Evolutionary conservation across 106 monocot species (phyloP), one percentile per base, ranked within the genome.

Genomic region (Iris macrosiphon): DNA sequence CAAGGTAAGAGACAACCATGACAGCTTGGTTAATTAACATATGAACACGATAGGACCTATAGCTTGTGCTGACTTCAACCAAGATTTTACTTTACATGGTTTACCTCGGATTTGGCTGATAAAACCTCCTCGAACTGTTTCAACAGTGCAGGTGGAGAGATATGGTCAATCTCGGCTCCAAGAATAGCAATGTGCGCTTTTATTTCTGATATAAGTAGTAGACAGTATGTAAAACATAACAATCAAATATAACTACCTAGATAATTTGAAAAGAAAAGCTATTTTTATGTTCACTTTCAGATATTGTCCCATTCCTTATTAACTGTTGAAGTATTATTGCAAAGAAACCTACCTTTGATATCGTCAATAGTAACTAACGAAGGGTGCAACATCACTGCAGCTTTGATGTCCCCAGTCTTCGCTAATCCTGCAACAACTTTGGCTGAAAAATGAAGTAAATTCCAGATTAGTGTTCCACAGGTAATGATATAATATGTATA

Each of bases 361-460:
- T 93, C 87, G 59, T 83, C 87, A 27, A 87, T 68, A 40, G 83
- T 72, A 9, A 87, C 79, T 10, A 70, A 45, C 4, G 91, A 75
- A 46, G 85, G 85, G 58, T 92, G 91, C 24, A 85, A 27, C 69
- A 92, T 44, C 14, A 85, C 91, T 44, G 54, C 78, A 33, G 81
- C 71, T 43, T 85, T 68, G 26, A 92, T 85, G 29, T 66, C 57
- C 50, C 33, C 52, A 62, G 76, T 23, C 55, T 92, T 92, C 3
- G 75, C 75, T 21, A 85, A 27, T 42, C 69, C 69, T 34, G 49
- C 72, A 27, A 79, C 81, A 28, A 81, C 79, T 68, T 89, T 89
- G 17, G 42, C 89, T 89, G 83, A 60, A n/a, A n/a, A n/a, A 63
- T 57, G 57, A 20, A 57, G 35, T 44, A 54, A 49, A 7, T 42